A percentile compares a stretch with the other conserved stretches of the same genome.
Evolutionary conservation across 352 stramenopile genomes (phyloP).

Genomic region (Pythium sukuiense): DNA sequence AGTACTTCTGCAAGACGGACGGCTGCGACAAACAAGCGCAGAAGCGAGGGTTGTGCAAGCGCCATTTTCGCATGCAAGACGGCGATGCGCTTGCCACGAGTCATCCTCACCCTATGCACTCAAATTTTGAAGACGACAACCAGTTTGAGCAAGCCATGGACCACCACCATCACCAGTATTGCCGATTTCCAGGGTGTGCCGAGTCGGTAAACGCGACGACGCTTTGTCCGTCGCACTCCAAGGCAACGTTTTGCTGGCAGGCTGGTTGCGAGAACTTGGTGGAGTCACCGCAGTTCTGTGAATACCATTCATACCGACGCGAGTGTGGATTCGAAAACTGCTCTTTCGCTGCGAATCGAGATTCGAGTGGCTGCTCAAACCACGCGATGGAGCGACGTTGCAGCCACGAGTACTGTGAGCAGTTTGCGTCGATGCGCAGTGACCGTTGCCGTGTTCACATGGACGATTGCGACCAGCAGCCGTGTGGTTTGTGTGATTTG

Average conservation of each 20-base stretch:
- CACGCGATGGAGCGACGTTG: conserved; percentile 48
- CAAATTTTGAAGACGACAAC: conserved; percentile 20
- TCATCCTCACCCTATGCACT: conserved; percentile 6
- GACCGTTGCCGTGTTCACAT: conserved; percentile 49
- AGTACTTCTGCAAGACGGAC: conserved; percentile 69
- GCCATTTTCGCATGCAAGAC: conserved; percentile 54
- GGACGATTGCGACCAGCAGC: conserved; percentile 47
- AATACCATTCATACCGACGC: conserved; percentile 47
- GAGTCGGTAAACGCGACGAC: conserved; percentile 28
- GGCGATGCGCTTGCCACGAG: conserved; percentile 4
- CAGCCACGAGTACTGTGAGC: conserved; percentile 60
- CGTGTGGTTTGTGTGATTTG: conserved; percentile 53
- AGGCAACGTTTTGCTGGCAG: conserved; percentile 61
- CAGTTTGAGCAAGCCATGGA: conserved; percentile 13
- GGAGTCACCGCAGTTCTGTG: conserved; percentile 50
- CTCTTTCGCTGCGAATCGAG: conserved; percentile 33
- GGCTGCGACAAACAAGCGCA: conserved; percentile 67
- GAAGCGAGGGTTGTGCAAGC: conserved; percentile 60
- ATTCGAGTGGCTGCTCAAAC: conserved; percentile 43
- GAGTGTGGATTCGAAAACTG: conserved; percentile 66
- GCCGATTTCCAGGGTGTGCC: conserved; percentile 46
- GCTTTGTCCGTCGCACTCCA: conserved; percentile 51
- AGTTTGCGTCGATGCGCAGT: conserved; percentile 43
- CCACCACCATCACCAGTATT: conserved; percentile 22
- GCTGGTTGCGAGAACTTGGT: conserved; percentile 65